Base-by-base conservation (phyloP, 139 green algal species). In the Choricystis sp. region DNA sequence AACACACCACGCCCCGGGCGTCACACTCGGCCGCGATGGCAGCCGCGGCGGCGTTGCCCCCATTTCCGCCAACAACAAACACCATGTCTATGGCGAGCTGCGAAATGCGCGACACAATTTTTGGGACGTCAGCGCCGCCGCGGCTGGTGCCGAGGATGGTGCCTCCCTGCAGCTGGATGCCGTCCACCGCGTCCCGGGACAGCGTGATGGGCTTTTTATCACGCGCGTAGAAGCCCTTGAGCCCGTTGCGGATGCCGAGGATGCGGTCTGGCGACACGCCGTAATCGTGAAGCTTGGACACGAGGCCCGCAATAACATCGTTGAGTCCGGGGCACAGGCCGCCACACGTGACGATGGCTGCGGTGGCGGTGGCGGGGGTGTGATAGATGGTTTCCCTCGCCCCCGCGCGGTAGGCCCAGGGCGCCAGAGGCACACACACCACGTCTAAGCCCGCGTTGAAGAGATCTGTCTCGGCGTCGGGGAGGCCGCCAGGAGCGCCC, bases 291-390 rank as follows among this genome's bases (percentile, higher is more conserved):
- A 91, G 76, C 73, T 94, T 94, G 49, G 82, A 80, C 24, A 95
- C 88, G 5, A 96, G 74, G 56, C 84, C 86, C 64, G 81, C 83
- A 26, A 98, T 83, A 19, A 99, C 93, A 25, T 96, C 91, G 71
- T 99, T 99, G 26, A 99, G 81, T 4, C 93, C 93, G 1, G 93
- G 93, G 73, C 93, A 99, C 66, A 99, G 76, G 0, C 91, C 93
- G 14, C 92, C 92, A 71, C 93, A 97, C 0, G 92, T 99, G 31
- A 98, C 92, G 56, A 99, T 76, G 23, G 75, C 78, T 2, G 67
- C 70, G 31, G 78, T 66, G 19, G 89, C 81, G 55, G 90, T 74
- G 0, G 60, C 23, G 9, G 91, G 87, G 48, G 95, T 82, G 61
- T 91, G 85, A 71, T 87, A 98, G 68, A 96, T 90, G 19, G 67